These are phyloP conservation scores for Eucalyptus regnans DNA, from an alignment of 345 rosid species.

Conservation along the genomic window DNA sequence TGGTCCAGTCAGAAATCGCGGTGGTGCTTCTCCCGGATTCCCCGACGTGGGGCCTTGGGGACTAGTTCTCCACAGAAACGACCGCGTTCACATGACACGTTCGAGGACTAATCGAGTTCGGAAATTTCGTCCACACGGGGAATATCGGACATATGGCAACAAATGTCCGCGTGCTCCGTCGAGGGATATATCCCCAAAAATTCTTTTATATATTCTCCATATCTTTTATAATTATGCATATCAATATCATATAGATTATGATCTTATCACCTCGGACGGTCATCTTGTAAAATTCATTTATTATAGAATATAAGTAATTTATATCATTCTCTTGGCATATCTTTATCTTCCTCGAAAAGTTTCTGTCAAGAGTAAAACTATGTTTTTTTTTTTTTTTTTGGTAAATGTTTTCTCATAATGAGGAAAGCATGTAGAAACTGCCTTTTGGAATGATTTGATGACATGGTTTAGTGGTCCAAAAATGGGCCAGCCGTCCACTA, in stretches of 20 bases:
- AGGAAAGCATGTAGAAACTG: not conserved
- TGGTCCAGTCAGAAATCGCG: not conserved
- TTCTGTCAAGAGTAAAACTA: rapidly evolving
- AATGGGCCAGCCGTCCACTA: not conserved
- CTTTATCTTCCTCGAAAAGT: not conserved
- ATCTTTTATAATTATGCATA: not conserved
- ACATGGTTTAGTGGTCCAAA: not conserved
- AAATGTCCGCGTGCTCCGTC: not conserved
- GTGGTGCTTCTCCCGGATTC: not conserved
- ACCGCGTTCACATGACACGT: not conserved
- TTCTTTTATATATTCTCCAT: not conserved
- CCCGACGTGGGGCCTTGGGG: not conserved
- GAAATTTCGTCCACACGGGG: not conserved
- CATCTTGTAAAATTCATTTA: no score
- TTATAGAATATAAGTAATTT: no score
- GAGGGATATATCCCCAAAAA: not conserved
- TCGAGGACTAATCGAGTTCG: not conserved
- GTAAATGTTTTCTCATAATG: not conserved
- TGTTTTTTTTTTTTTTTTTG: not conserved
- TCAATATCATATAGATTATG: not conserved
- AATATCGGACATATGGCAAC: not conserved
- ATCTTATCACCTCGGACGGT: not conserved
- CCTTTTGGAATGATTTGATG: not conserved
- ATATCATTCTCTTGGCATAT: not conserved
- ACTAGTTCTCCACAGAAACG: not conserved